A percentile compares a stretch with the other conserved stretches of the same genome.
Conservation (phyloP, 208 protist species). For the Leishmania major region DNA sequence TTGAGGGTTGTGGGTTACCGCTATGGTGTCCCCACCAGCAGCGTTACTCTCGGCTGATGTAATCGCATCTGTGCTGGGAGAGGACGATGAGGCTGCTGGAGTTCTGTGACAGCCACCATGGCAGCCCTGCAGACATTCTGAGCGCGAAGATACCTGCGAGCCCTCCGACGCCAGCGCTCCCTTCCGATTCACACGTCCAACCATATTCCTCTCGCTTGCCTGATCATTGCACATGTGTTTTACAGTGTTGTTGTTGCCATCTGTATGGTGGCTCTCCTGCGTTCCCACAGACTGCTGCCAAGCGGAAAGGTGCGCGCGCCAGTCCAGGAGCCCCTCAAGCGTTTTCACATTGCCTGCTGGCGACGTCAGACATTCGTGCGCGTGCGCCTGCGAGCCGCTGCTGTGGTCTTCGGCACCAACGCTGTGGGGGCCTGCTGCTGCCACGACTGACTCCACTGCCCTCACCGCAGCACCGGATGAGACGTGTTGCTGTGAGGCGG, state of each 20-base stretch:
- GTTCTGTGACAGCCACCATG: background rate
- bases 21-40: background rate
- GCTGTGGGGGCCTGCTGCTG: background rate
- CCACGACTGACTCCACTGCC: background rate
- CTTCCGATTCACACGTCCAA: background rate
- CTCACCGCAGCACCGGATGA: background rate
- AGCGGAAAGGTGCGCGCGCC: conserved; percentile 19
- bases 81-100: background rate
- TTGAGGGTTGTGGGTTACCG: background rate
- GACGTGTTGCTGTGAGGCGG: background rate
- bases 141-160: background rate
- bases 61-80: background rate
- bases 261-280: background rate
- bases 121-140: background rate
- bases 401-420: background rate
- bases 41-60: background rate
- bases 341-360: conserved; percentile 12
- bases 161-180: background rate
- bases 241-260: background rate
- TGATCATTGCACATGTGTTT: background rate
- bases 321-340: conserved; percentile 11
- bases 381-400: background rate
- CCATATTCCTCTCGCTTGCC: background rate
- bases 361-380: background rate
- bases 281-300: background rate